Evolutionary conservation across 208 protist species (phyloP), one percentile per base, ranked within the genome.

Genomic region (Porcisia hertigi): DNA sequence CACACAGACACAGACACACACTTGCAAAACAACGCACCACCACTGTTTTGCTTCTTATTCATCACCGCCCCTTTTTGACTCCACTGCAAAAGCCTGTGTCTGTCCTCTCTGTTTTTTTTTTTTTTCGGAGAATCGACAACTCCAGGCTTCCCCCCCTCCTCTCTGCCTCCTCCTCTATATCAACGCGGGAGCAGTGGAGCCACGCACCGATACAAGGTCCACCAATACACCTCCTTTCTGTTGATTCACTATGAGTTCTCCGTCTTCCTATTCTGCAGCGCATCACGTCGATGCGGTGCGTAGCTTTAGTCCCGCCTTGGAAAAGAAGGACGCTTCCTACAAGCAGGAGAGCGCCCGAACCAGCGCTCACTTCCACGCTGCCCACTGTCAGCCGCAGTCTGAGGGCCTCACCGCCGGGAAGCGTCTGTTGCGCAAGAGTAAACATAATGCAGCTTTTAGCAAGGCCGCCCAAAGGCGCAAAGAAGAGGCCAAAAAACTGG

Each of bases 341-440:
- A 14, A 2, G 9, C 36, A 60, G 49, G 36, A 20, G 12, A 47
- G 8, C 36, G 36, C 16, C 12, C 1, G 45, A 45, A n/a, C 34
- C 66, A 70, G 57, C 25, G 12, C 23, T n/a, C 36, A 70, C 25
- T 8, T 36, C 2, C 52, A 54, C 54, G 34, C 59, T 39, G 71
- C 5, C 70, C 69, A 67, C 25, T 23, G 39, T 23, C 43, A 47
- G 20, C 30, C 60, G 25, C 43, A 53, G 20, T 39, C 36, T 23
- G 52, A 25, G 18, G 3, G 25, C 0, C 8, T 66, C 3, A 54
- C 52, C n/a, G 0, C 53, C 53, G 70, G 39, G 69, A 88, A 85
- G 76, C 86, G 86, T 16, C 81, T 90, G 6, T 49, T 90, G 41
- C 80, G 81, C 11, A 90, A 90, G 74, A 60, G 70, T 7, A 79